Percentiles rank a stretch among this genome's conserved stretches.
Evolutionary conservation across 2,329 filamentous ascomycete genomes (phyloP).

Genomic region (Fusarium sp.): DNA sequence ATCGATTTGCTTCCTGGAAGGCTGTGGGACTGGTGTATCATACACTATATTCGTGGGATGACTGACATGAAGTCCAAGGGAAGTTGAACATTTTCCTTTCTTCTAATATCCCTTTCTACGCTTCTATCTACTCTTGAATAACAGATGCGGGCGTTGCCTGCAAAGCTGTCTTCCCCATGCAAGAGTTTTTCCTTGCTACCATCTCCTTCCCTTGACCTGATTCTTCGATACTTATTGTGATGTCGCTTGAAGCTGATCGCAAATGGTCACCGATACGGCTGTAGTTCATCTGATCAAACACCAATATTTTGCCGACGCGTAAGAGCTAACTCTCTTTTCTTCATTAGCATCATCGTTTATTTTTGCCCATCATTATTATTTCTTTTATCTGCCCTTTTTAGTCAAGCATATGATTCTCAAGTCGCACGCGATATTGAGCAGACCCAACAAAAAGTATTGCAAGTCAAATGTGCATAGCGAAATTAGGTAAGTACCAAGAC

Average conservation of each 20-base stretch:
- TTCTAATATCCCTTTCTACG: no score
- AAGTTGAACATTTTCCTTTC: background rate
- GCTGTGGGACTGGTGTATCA: background rate
- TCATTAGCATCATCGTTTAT: background rate
- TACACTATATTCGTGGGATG: background rate
- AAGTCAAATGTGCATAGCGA: background rate
- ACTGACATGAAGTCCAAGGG: background rate
- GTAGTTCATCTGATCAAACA: background rate
- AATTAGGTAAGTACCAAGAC: background rate
- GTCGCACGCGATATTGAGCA: background rate
- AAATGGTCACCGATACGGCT: background rate
- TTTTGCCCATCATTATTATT: background rate
- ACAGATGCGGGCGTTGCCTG: background rate
- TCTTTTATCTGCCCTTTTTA: background rate
- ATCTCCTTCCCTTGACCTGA: background rate
- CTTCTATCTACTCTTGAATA: background rate
- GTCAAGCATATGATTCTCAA: background rate
- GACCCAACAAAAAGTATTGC: background rate
- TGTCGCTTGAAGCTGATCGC: background rate
- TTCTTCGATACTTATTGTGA: background rate
- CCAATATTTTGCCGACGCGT: background rate
- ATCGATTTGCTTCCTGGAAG: background rate
- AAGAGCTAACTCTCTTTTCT: background rate
- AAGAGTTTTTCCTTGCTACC: background rate
- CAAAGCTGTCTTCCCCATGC: background rate